Conservation (phyloP, 805 yeast species). For the Nakazawaea anatomiae region DNA sequence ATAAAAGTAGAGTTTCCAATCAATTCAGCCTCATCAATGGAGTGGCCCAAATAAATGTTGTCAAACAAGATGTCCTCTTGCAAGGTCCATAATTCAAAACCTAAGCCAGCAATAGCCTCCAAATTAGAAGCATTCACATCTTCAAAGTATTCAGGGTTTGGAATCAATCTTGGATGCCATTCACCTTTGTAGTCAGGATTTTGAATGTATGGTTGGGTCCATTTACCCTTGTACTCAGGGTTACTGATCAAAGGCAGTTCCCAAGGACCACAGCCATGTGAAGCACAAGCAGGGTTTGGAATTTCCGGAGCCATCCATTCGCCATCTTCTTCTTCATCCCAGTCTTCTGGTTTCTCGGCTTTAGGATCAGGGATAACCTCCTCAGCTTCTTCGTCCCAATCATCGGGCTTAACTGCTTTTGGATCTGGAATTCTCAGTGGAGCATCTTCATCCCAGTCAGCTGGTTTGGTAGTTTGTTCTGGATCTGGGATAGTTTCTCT, state of each 20-base stretch:
- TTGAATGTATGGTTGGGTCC: slow-evolving; percentile 60
- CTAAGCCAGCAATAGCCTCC: slow-evolving; percentile 71
- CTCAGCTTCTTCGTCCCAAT: slow-evolving; percentile 69
- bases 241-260: slow-evolving; percentile 58
- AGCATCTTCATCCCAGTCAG: slow-evolving; percentile 75
- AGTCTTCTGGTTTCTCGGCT: slow-evolving; percentile 62
- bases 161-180: slow-evolving; percentile 63
- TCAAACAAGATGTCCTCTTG: slow-evolving; percentile 69
- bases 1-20: slow-evolving; percentile 74
- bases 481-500: slow-evolving; percentile 64
- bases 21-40: slow-evolving; percentile 75
- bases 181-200: slow-evolving; percentile 79
- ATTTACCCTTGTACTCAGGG: slow-evolving; percentile 70
- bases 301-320: slow-evolving; percentile 71
- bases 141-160: slow-evolving; percentile 66
- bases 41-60: slow-evolving; percentile 81
- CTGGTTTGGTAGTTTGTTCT: slow-evolving; percentile 58
- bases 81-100: slow-evolving; percentile 90
- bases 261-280: slow-evolving; percentile 82
- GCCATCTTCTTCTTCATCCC: slow-evolving; percentile 92
- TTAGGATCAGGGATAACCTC: slow-evolving; percentile 61
- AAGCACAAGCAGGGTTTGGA: slow-evolving; percentile 66
- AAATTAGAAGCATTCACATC: slow-evolving; percentile 53
- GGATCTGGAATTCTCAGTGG: slow-evolving; percentile 66
- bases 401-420: slow-evolving; percentile 59